Percentiles rank a stretch among this genome's conserved stretches.
phyloP scores from a whole-genome alignment of 2,329 filamentous ascomycete genomes.

The Clathrospora elynae region DNA sequence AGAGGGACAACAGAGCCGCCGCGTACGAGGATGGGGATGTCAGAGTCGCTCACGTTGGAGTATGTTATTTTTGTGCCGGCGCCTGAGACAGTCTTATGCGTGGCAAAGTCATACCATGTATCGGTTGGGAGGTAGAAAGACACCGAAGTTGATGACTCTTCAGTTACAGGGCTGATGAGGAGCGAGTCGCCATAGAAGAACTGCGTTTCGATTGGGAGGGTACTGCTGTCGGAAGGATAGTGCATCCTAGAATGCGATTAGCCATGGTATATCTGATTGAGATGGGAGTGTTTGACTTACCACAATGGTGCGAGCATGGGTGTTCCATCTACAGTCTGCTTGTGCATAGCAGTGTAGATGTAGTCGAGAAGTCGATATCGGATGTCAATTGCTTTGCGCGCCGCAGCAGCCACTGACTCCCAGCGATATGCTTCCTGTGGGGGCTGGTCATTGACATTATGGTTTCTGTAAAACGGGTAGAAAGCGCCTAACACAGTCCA shows the following conservation, averaged over 20 bases:
- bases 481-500: slow-evolving; percentile 76
- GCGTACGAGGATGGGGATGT: slow-evolving; percentile 68
- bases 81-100: slow-evolving; percentile 34
- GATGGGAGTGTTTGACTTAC: slow-evolving; percentile 56
- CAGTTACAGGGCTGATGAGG: slow-evolving; percentile 62
- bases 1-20: slow-evolving; percentile 68
- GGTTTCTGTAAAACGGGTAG: slow-evolving; percentile 74
- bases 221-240: slow-evolving; percentile 63
- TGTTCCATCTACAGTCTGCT: slow-evolving; percentile 64
- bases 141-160: slow-evolving; percentile 57
- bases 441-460: slow-evolving; percentile 68
- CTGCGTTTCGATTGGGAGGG: slow-evolving; percentile 57
- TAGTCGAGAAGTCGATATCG: slow-evolving; percentile 81
- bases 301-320: slow-evolving; percentile 72
- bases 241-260: slow-evolving; percentile 54
- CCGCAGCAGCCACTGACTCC: slow-evolving; percentile 66
- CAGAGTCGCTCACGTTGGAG: slow-evolving; percentile 53
- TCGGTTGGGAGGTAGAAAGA: slow-evolving; percentile 63
- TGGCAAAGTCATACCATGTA: slow-evolving; percentile 54
- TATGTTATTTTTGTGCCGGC: slow-evolving; percentile 54
- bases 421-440: slow-evolving; percentile 62
- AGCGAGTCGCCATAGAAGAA: slow-evolving; percentile 64
- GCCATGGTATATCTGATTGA: background rate
- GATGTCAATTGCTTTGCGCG: slow-evolving; percentile 70
- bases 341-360: slow-evolving; percentile 72